Evolutionary conservation across 371 early-diverging fungal species (phyloP).

Genomic region (Mucor plumbeus): DNA sequence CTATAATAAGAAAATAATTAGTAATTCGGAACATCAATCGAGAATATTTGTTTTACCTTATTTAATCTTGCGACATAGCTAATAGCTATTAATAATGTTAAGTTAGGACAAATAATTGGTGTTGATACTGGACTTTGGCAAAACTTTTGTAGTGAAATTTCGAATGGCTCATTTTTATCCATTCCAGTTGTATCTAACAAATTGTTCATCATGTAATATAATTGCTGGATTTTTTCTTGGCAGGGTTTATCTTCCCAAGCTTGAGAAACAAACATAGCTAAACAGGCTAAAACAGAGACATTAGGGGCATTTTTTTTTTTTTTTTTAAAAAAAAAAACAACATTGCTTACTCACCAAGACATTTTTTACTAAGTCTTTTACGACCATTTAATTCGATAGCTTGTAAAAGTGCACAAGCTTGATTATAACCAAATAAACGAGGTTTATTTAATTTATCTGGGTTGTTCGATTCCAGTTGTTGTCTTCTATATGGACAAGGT

Average conservation of each 20-base stretch:
- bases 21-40: constrained; percentile 14
- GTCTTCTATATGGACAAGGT: constrained; percentile 24
- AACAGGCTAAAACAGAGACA: constrained; percentile 32
- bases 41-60: constrained; percentile 40
- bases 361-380: constrained; percentile 30
- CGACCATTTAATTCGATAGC: constrained; percentile 48
- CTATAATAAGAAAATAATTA: constrained; percentile 28
- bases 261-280: constrained; percentile 43
- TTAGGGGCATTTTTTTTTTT: not conserved
- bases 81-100: constrained; percentile 58
- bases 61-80: constrained; percentile 64
- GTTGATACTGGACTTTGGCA: constrained; percentile 36
- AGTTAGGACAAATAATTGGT: constrained; percentile 51
- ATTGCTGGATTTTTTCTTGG: constrained; percentile 32
- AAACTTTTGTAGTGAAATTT: constrained; percentile 35
- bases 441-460: constrained; percentile 23
- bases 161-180: constrained; percentile 32
- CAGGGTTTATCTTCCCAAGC: constrained; percentile 50
- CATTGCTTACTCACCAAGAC: constrained; percentile 33
- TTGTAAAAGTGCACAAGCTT: constrained; percentile 39
- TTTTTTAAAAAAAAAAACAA: constrained; percentile 14
- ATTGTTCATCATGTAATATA: constrained; percentile 38
- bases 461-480: constrained; percentile 21
- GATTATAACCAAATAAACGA: constrained; percentile 30
- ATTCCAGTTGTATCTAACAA: constrained; percentile 34